A percentile compares a stretch with the other conserved stretches of the same genome.
Conservation (phyloP, 228 moss, liverwort and hornwort species). For the Sphagnum magellanicum region DNA sequence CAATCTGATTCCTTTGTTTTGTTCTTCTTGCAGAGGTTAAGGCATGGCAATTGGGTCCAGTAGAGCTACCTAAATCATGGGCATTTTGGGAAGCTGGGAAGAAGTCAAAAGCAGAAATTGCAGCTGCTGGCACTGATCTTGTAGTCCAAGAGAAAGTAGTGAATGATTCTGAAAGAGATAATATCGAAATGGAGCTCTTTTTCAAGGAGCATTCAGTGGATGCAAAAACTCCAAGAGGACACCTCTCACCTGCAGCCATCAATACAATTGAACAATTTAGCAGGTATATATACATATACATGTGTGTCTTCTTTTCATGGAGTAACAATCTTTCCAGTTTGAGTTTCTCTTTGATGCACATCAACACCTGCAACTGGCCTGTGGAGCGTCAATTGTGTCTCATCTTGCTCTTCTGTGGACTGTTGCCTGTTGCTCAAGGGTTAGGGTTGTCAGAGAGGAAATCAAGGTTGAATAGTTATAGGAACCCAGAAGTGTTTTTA, state of each 20-base stretch:
- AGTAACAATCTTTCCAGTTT: too few relatives aligned
- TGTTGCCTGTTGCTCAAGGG: background rate
- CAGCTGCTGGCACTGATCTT: constrained; percentile 1
- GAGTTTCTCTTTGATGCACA: too few relatives aligned
- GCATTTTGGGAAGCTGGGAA: constrained; percentile 56
- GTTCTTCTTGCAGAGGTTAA: constrained; percentile 24
- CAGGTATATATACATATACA: constrained; percentile 37
- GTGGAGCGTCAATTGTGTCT: background rate
- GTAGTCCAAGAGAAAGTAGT: constrained; percentile 8
- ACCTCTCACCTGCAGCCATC: constrained; percentile 76
- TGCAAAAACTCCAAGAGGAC: constrained; percentile 47
- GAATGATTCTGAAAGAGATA: constrained; percentile 15
- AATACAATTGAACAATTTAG: constrained; percentile 95
- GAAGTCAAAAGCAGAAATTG: constrained; percentile 24
- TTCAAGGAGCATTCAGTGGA: constrained; percentile 52
- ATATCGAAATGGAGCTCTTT: constrained; percentile 48
- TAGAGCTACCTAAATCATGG: constrained; percentile 41
- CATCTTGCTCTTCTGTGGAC: background rate
- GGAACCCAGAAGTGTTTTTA: background rate
- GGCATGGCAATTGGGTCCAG: constrained; percentile 20
- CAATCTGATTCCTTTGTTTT: too few relatives aligned
- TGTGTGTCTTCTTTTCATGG: too few relatives aligned
- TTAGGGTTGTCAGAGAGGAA: background rate
- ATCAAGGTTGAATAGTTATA: background rate
- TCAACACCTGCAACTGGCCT: background rate